Percentiles rank a stretch among this genome's conserved stretches.
Conservation (phyloP, 768 basidiomycete genomes). For the Mycena capillaripes region DNA sequence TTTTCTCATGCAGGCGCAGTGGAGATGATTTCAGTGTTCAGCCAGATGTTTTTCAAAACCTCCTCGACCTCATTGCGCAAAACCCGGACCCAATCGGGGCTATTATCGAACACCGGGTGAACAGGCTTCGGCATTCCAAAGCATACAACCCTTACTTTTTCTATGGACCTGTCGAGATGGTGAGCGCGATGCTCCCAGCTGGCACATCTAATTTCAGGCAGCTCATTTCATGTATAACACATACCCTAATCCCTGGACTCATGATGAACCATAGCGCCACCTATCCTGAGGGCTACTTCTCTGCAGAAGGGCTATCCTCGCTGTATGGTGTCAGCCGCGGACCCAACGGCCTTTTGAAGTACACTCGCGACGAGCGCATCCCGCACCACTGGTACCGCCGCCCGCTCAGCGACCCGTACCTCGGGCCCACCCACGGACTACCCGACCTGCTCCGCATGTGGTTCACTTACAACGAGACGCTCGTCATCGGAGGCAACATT, state of each 20-base stretch:
- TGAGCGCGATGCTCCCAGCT: not conserved
- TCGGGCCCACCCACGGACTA: not conserved
- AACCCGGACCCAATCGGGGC: not conserved
- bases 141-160: slow-evolving; percentile 18
- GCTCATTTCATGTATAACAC: not conserved
- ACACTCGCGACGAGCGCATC: slow-evolving; percentile 13
- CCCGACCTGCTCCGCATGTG: not conserved
- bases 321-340: not conserved
- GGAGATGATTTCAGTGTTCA: not conserved
- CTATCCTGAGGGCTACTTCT: not conserved
- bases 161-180: slow-evolving; percentile 19
- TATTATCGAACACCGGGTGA: not conserved
- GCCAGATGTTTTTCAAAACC: not conserved
- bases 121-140: not conserved
- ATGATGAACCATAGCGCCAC: slow-evolving; percentile 19
- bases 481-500: slow-evolving; percentile 11
- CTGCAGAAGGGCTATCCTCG: not conserved
- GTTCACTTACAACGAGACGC: not conserved
- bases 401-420: not conserved
- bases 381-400: slow-evolving; percentile 26
- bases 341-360: not conserved
- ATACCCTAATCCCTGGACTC: not conserved
- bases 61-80: not conserved
- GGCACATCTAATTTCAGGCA: not conserved
- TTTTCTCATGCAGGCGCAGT: not conserved